phyloP scores from a whole-genome alignment of 2,329 filamentous ascomycete species.

The Sarocladium strictum region DNA sequence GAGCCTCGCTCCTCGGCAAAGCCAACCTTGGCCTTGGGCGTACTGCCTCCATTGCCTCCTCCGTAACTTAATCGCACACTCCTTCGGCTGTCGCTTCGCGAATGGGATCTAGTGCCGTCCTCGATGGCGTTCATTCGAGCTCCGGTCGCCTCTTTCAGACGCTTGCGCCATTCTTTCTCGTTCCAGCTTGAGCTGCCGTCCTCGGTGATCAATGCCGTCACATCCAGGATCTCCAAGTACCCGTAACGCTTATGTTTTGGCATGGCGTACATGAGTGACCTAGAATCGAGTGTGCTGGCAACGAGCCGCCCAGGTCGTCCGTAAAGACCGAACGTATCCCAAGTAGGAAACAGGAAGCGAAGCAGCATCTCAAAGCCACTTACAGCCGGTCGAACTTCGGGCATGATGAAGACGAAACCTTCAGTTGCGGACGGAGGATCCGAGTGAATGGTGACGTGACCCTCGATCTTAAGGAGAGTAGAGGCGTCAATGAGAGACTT shows the following conservation, averaged over 20 bases:
- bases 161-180: slow-evolving; percentile 84
- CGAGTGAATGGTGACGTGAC: slow-evolving; percentile 80
- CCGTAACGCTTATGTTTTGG: slow-evolving; percentile 82
- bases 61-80: slow-evolving; percentile 50
- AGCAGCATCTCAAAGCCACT: slow-evolving; percentile 94
- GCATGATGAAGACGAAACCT: slow-evolving; percentile 97
- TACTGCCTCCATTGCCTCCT: slow-evolving; percentile 19
- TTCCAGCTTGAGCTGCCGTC: slow-evolving; percentile 72
- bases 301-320: slow-evolving; percentile 82
- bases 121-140: slow-evolving; percentile 65
- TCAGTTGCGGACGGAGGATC: slow-evolving; percentile 72
- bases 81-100: slow-evolving; percentile 52
- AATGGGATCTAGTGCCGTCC: slow-evolving; percentile 36
- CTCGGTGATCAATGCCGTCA: slow-evolving; percentile 71
- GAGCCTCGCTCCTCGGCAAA: slow-evolving; percentile 47
- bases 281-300: slow-evolving; percentile 77
- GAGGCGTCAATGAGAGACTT: slow-evolving; percentile 93
- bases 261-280: slow-evolving; percentile 98
- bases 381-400: slow-evolving; percentile 85
- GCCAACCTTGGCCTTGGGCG: slow-evolving; percentile 40
- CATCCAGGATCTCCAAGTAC: slow-evolving; percentile 84
- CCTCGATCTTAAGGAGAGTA: slow-evolving; percentile 89
- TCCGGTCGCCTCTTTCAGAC: slow-evolving; percentile 82
- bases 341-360: slow-evolving; percentile 86
- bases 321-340: slow-evolving; percentile 87